Percentiles rank a stretch among this genome's conserved stretches.
phyloP scores from a whole-genome alignment of 495 filamentous ascomycete genomes.

The Penicillium fimorum region DNA sequence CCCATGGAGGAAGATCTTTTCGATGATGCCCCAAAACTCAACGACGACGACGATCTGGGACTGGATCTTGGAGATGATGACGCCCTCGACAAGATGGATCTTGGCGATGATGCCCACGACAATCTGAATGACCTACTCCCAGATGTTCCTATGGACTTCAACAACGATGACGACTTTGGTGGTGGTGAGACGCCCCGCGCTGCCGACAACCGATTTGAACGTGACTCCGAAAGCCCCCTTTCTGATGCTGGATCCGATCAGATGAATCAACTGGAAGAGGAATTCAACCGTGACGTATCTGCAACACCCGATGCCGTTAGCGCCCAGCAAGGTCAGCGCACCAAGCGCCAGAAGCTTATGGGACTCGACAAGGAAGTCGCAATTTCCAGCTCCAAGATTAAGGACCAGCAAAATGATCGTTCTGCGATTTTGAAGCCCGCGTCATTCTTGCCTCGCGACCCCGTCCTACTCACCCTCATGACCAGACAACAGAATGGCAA shows the following conservation, averaged over 20 bases:
- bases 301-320: conserved; percentile 58
- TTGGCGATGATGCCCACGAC: conserved; percentile 34
- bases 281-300: conserved; percentile 55
- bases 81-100: conserved; percentile 42
- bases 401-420: conserved; percentile 73
- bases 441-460: conserved; percentile 80
- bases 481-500: conserved; percentile 84
- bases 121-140: conserved; percentile 29
- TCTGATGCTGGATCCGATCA: conserved; percentile 35
- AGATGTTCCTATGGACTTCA: conserved; percentile 49
- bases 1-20: conserved; percentile 70
- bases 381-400: conserved; percentile 59
- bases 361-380: conserved; percentile 65
- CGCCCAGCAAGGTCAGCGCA: conserved; percentile 60
- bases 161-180: conserved; percentile 42
- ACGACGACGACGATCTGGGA: conserved; percentile 44
- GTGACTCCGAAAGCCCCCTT: conserved; percentile 51
- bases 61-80: conserved; percentile 57
- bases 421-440: conserved; percentile 76
- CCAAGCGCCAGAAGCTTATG: conserved; percentile 75
- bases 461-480: conserved; percentile 80
- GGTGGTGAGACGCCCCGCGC: conserved; percentile 48
- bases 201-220: conserved; percentile 58
- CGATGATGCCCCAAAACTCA: conserved; percentile 58
- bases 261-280: conserved; percentile 52